Evolutionary conservation across 2,329 filamentous ascomycete genomes (phyloP).

Genomic region (Colletotrichum cuscutae): DNA sequence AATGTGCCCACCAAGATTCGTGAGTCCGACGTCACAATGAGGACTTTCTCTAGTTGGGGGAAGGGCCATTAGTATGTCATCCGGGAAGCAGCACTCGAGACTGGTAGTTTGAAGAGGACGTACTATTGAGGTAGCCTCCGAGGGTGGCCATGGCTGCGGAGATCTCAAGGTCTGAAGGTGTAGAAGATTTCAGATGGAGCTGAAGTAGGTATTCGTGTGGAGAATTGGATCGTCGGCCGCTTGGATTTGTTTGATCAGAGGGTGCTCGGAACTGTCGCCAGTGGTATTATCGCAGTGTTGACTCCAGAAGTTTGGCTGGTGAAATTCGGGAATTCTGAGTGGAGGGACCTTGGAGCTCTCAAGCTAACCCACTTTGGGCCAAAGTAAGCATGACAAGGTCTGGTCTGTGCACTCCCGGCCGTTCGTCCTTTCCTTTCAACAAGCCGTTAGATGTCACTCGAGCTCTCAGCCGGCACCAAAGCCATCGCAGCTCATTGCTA

Average conservation of each 20-base stretch:
- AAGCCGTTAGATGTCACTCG: neutral
- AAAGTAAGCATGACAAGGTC: neutral
- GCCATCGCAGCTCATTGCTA: neutral
- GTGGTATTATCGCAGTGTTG: slow-evolving; percentile 15
- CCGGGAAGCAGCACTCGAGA: neutral
- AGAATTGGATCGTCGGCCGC: neutral
- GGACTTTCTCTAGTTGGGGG: slow-evolving; percentile 74
- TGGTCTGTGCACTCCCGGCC: neutral
- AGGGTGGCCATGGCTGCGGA: slow-evolving; percentile 52
- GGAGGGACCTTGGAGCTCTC: slow-evolving; percentile 27
- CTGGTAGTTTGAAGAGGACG: slow-evolving; percentile 26
- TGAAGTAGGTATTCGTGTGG: neutral
- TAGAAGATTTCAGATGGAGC: neutral
- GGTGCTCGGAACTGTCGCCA: neutral
- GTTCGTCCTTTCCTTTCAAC: neutral
- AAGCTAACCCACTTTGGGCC: slow-evolving; percentile 21
- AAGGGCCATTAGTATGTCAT: slow-evolving; percentile 14
- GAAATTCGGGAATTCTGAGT: slow-evolving; percentile 32
- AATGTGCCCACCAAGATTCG: slow-evolving; percentile 86
- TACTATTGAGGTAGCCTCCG: slow-evolving; percentile 58
- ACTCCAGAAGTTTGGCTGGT: slow-evolving; percentile 6
- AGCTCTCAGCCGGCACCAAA: neutral
- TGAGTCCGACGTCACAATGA: slow-evolving; percentile 92
- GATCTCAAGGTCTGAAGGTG: neutral
- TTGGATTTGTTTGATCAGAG: neutral